Base-by-base conservation (phyloP, 2,329 filamentous ascomycete genomes). In the Apiospora aurea region DNA sequence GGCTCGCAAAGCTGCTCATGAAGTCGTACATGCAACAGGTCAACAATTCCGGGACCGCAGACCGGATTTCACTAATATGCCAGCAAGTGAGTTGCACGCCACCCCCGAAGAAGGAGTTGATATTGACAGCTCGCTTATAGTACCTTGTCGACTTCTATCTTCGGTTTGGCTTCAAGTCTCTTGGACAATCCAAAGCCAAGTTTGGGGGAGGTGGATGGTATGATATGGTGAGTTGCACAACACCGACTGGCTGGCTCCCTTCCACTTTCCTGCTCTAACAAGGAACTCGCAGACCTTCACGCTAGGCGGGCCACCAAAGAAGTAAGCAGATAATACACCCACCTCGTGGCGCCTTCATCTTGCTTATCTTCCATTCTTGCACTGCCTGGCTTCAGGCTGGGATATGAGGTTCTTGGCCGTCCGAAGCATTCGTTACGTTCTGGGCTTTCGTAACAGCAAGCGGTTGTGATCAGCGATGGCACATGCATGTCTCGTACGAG, bases 161-260 rank as follows among this genome's bases (percentile, higher is more conserved):
- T 79, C 87, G 87, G n/a, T 87, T 94, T 75, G 90, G 94, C 0
- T 97, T 96, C 80, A 84, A 85, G 75, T 89, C 92, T 76, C 82
- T 87, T 43, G 94, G 95, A 0, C 84, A 86, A 69, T 96, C 94
- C 80, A 83, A 88, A 73, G 92, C 90, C 69, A 85, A 88, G 72
- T 95, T 94, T 82, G 93, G 91, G 26, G 94, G 94, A 49, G 93
- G 94, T 44, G 91, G 90, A 24, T 97, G 95, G 94, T 87, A 90
- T 76, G 91, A 96, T 80, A 91, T 97, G 93, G 93, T 95, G 80
- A 81, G 86, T 73, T 70, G 67, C 34, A n/a, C 26, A 67, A 68
- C n/a, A n/a, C 11, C 18, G 21, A 5, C 26, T 29, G 26, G 3
- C 26, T 29, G 26, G 3, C 34, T 21, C 34, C 1, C 29, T 41